Conservation (phyloP, 371 early-diverging fungal species). For the Mucor plumbeus region DNA sequence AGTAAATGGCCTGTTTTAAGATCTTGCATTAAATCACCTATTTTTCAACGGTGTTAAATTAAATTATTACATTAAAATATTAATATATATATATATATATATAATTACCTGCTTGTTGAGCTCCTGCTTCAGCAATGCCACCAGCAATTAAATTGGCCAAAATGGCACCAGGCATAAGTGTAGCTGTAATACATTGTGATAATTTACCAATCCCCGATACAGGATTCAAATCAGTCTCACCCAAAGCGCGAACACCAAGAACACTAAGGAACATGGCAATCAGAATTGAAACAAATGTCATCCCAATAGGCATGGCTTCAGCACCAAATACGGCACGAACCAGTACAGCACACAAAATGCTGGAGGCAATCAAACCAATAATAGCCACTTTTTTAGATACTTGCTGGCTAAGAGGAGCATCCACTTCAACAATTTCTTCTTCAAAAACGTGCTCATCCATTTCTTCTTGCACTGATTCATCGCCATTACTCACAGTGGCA, state of each 20-base stretch:
- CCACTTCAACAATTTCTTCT: constrained; percentile 30
- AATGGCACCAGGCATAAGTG: constrained; percentile 71
- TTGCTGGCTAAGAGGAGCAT: constrained; percentile 54
- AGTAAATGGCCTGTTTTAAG: constrained; percentile 87
- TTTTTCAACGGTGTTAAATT: neutral
- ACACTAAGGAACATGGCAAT: constrained; percentile 69
- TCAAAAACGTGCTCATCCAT: constrained; percentile 21
- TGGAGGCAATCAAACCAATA: constrained; percentile 64
- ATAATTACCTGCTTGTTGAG: constrained; percentile 60
- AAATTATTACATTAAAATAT: too few relatives aligned
- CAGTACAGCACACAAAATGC: constrained; percentile 61
- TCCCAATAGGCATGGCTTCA: constrained; percentile 50
- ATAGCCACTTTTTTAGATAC: constrained; percentile 65
- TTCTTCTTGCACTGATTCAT: constrained; percentile 29
- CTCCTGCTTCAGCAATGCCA: constrained; percentile 83
- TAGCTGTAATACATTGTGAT: constrained; percentile 83
- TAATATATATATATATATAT: neutral
- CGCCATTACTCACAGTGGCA: neutral
- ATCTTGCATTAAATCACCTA: constrained; percentile 87
- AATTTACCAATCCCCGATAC: constrained; percentile 86
- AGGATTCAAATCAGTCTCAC: constrained; percentile 85
- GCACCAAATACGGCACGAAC: constrained; percentile 66
- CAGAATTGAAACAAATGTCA: constrained; percentile 59
- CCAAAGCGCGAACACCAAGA: constrained; percentile 75
- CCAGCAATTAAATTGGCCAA: constrained; percentile 87